A percentile compares a stretch with the other conserved stretches of the same genome.
phyloP scores from a whole-genome alignment of 257 asterid species.

The Lantana camara region DNA sequence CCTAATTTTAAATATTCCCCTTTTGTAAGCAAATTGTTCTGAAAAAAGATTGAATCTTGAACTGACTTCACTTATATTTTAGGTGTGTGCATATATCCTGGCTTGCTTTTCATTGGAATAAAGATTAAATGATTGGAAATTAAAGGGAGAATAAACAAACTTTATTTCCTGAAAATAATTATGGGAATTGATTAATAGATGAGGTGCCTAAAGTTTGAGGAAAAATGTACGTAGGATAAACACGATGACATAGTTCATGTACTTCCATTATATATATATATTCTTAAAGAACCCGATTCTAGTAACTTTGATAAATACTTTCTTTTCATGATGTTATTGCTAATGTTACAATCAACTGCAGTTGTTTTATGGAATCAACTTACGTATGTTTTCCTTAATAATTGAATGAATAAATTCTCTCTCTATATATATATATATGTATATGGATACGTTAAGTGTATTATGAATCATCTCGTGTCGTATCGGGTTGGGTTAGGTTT shows the following conservation, averaged over 20 bases:
- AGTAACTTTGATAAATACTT: background rate
- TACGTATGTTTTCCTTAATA: no score
- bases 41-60: background rate
- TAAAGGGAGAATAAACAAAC: background rate
- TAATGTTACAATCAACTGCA: conserved; percentile 2
- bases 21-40: background rate
- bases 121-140: background rate
- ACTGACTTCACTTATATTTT: background rate
- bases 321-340: background rate
- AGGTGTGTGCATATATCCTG: background rate
- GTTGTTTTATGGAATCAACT: conserved; percentile 3
- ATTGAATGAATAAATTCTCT: no score
- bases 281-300: conserved; percentile 3
- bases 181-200: background rate
- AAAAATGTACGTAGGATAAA: background rate
- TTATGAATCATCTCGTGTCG: no score
- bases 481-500: no score
- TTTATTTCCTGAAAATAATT: background rate
- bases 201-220: background rate
- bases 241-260: background rate
- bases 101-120: background rate
- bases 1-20: background rate
- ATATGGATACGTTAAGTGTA: no score
- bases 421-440: no score
- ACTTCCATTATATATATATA: background rate